These are phyloP conservation scores for Fomitopsis serialis DNA, from an alignment of 768 basidiomycete species.

Conservation along the genomic window DNA sequence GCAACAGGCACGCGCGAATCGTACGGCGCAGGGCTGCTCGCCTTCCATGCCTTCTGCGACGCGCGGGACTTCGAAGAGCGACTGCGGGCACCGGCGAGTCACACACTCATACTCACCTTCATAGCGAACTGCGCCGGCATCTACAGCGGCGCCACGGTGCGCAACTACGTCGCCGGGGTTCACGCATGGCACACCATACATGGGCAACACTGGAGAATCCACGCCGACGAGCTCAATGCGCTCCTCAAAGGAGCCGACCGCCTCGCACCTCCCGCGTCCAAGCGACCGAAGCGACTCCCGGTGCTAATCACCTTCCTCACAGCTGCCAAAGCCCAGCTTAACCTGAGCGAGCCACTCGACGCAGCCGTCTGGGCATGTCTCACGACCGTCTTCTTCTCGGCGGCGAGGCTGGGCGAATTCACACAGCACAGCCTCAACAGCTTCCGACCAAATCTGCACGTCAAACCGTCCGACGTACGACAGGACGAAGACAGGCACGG, in stretches of 20 bases:
- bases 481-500: conserved; percentile 20
- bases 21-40: conserved; percentile 33
- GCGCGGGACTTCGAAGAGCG: conserved; percentile 30
- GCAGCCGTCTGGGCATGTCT: conserved; percentile 10
- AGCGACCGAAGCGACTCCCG: conserved; percentile 24
- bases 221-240: conserved; percentile 21
- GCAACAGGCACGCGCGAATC: conserved; percentile 22
- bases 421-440: conserved; percentile 25
- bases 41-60: conserved; percentile 11
- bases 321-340: conserved; percentile 8
- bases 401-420: conserved; percentile 32
- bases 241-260: conserved; percentile 25
- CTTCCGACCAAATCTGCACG: conserved; percentile 26
- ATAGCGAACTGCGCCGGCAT: conserved; percentile 20
- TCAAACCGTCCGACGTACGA: conserved; percentile 21
- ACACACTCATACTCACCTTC: conserved; percentile 19
- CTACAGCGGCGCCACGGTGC: conserved; percentile 9
- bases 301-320: conserved; percentile 15
- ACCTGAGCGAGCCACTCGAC: not conserved
- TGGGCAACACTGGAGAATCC: conserved; percentile 25
- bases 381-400: conserved; percentile 31
- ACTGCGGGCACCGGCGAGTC: conserved; percentile 22
- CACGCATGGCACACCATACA: conserved; percentile 45
- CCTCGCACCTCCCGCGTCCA: conserved; percentile 26
- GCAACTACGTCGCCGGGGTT: conserved; percentile 33